These are phyloP conservation scores for Fusarium sacchari DNA, from an alignment of 2,329 filamentous ascomycete species.

Conservation along the genomic window DNA sequence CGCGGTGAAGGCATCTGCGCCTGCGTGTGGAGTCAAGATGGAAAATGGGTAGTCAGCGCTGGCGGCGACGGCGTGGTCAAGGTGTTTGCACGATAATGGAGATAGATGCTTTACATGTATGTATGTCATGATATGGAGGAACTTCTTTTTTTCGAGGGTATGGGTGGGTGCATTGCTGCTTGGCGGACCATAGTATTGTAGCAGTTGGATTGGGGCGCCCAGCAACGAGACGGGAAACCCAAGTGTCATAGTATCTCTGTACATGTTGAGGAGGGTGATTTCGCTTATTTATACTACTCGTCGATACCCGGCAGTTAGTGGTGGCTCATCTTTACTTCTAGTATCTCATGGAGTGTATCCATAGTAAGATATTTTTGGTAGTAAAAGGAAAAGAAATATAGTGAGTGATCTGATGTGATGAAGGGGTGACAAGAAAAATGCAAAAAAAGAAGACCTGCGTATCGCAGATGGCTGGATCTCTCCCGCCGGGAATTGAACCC, in stretches of 20 bases:
- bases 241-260: constrained; percentile 34
- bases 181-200: constrained; percentile 9
- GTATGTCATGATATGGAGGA: constrained; percentile 11
- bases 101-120: constrained; percentile 2
- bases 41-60: constrained; percentile 91
- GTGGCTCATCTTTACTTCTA: constrained; percentile 16
- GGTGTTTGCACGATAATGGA: constrained; percentile 70
- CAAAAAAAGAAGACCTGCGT: constrained; percentile 9
- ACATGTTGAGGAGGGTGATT: constrained; percentile 24
- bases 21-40: constrained; percentile 95
- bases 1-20: constrained; percentile 93
- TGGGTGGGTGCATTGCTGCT: constrained; percentile 30
- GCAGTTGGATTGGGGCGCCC: constrained; percentile 26
- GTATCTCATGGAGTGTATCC: constrained; percentile 21
- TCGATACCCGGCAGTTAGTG: constrained; percentile 49
- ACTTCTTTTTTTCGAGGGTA: background rate
- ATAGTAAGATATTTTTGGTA: constrained; percentile 7
- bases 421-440: background rate
- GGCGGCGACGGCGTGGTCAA: constrained; percentile 97
- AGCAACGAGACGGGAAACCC: constrained; percentile 9
- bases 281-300: constrained; percentile 44
- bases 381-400: background rate
- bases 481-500: constrained; percentile 41
- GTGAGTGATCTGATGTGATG: background rate
- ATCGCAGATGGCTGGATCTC: constrained; percentile 34